Base-by-base conservation (phyloP, 164 flowering plant species). In the Tetrastigma voinierianum region DNA sequence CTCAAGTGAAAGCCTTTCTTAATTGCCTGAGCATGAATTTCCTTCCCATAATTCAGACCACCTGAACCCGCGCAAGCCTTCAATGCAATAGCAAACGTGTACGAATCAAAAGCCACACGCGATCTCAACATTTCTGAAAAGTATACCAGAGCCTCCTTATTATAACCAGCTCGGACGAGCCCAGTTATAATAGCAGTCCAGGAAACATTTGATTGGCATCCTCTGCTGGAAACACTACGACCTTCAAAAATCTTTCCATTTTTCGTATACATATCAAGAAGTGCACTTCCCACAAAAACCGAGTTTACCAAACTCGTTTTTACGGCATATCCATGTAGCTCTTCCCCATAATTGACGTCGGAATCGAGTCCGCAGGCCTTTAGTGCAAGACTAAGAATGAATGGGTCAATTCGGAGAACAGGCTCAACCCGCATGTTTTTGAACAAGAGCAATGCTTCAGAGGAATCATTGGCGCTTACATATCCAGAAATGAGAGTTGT, bases 181-280 rank as follows among this genome's bases (percentile, higher is more conserved):
- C 91, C 98, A 1, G 90, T 81, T 49, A 93, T 89, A 55, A 90
- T 68, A 13, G 96, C 87, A 32, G 97, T 90, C 97, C 97, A 93
- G 10, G 96, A 77, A 24, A 93, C 94, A 49, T 59, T 81, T 86
- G 5, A 66, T 21, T 0, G 90, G 87, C 96, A 93, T 89, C 66
- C 86, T 92, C 59, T 81, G 77, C n/a, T n/a, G 58, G 90, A 93
- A 10, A 93, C 75, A 55, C 62, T 69, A 67, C 87, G 80, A 70
- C 88, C 86, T 56, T 66, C 66, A 46, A 48, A 66, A 23, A 82
- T 69, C 46, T 67, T 72, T 0, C 87, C 87, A 19, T 61, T 52
- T 70, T 90, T 90, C 46, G 66, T 74, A 64, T 90, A 93, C 93
- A 90, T 87, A 65, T 93, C 89, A 61, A 93, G 55, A 51, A 89